A percentile compares a stretch with the other conserved stretches of the same genome.
These are phyloP conservation scores for Scytalidium lignicola DNA, from an alignment of 2,329 filamentous ascomycete species.

Conservation along the genomic window DNA sequence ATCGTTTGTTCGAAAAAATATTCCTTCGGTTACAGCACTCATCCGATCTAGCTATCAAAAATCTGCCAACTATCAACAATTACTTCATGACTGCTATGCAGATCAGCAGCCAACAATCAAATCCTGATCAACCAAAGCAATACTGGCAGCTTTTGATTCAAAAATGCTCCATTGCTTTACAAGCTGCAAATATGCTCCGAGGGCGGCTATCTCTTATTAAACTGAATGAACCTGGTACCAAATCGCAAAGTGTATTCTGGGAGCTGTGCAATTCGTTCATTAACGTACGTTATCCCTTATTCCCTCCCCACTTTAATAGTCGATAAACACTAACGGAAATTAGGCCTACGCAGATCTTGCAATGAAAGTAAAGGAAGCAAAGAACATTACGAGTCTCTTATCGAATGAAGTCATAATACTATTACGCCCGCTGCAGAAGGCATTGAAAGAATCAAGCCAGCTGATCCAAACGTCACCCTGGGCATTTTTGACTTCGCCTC, in stretches of 20 bases:
- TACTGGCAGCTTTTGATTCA: slow-evolving; percentile 67
- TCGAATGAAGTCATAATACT: slow-evolving; percentile 65
- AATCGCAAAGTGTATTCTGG: slow-evolving; percentile 59
- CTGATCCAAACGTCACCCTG: slow-evolving; percentile 64
- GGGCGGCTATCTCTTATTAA: slow-evolving; percentile 72
- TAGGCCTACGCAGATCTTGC: slow-evolving; percentile 65
- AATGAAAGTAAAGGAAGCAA: slow-evolving; percentile 49
- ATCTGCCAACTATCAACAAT: slow-evolving; percentile 63
- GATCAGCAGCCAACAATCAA: slow-evolving; percentile 54
- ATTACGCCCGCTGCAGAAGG: slow-evolving; percentile 75
- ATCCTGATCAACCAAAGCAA: slow-evolving; percentile 54
- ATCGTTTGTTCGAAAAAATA: slow-evolving; percentile 75
- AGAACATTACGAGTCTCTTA: slow-evolving; percentile 42
- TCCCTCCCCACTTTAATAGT: neutral
- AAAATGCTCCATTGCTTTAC: slow-evolving; percentile 65
- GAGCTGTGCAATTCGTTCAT: slow-evolving; percentile 71
- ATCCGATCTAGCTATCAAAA: slow-evolving; percentile 66
- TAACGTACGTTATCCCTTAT: slow-evolving; percentile 29
- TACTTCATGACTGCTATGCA: slow-evolving; percentile 63
- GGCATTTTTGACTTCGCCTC: slow-evolving; percentile 41
- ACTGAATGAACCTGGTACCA: slow-evolving; percentile 74
- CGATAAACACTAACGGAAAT: slow-evolving; percentile 19
- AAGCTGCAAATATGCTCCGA: slow-evolving; percentile 69
- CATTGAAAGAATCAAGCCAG: slow-evolving; percentile 73
- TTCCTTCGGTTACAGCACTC: slow-evolving; percentile 71